Conservation (phyloP, 1,139 yeast species). For the Geotrichum aggregatum region DNA sequence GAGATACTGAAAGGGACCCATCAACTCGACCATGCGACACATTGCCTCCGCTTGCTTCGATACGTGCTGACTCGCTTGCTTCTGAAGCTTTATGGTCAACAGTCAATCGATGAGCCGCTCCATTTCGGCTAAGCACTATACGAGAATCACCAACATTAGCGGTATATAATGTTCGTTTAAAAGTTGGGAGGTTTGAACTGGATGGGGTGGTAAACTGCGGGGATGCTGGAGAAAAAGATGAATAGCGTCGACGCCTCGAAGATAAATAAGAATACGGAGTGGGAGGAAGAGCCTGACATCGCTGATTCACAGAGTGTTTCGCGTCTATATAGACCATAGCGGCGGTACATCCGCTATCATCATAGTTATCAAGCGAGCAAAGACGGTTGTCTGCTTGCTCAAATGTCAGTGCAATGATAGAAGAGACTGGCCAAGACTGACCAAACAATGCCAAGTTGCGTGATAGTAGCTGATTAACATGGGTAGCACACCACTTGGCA, state of each 20-base stretch:
- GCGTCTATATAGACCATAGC: conserved; percentile 26
- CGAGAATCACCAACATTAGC: conserved; percentile 89
- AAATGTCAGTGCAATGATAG: conserved; percentile 26
- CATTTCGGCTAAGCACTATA: conserved; percentile 61
- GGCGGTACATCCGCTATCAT: conserved; percentile 28
- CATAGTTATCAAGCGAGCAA: conserved; percentile 10
- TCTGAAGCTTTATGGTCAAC: conserved; percentile 82
- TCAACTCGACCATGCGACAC: conserved; percentile 69
- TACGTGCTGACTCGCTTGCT: conserved; percentile 57
- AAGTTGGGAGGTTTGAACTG: neutral
- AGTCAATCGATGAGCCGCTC: conserved; percentile 61
- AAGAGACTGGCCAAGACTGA: conserved; percentile 16
- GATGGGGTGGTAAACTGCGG: conserved; percentile 20
- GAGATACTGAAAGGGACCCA: conserved; percentile 81
- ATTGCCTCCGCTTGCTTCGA: conserved; percentile 66
- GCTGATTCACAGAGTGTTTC: neutral
- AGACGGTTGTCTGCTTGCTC: conserved; percentile 25
- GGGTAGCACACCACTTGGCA: conserved; percentile 84
- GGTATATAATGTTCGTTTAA: conserved; percentile 48
- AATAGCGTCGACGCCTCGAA: neutral
- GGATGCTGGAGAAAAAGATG: conserved; percentile 5
- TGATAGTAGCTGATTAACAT: conserved; percentile 49
- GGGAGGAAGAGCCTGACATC: neutral
- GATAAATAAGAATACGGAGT: neutral
- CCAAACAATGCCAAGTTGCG: conserved; percentile 14